phyloP scores from a whole-genome alignment of 2,329 filamentous ascomycete species.

The Tolypocladium nubicola region DNA sequence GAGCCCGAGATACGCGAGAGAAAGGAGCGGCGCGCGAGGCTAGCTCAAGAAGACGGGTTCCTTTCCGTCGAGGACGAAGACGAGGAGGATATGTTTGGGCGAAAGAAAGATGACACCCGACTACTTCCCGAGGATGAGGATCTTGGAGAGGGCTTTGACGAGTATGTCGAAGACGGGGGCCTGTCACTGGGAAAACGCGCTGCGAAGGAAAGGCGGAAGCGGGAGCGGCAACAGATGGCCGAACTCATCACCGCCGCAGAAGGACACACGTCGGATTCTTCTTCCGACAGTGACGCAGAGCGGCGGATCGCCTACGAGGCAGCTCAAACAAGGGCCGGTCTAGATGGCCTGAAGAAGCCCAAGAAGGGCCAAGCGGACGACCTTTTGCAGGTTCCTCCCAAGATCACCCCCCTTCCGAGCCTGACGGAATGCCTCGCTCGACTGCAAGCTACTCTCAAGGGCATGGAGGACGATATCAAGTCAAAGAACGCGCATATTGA shows the following conservation, averaged over 20 bases:
- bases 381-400: slow-evolving; percentile 51
- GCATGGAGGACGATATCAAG: slow-evolving; percentile 53
- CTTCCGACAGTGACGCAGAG: slow-evolving; percentile 60
- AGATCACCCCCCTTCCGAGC: slow-evolving; percentile 68
- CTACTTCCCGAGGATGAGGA: slow-evolving; percentile 83
- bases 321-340: slow-evolving; percentile 76
- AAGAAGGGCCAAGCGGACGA: slow-evolving; percentile 21
- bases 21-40: slow-evolving; percentile 75
- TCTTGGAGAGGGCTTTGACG: slow-evolving; percentile 85
- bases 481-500: slow-evolving; percentile 53
- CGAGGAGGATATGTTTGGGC: slow-evolving; percentile 22
- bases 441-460: slow-evolving; percentile 49
- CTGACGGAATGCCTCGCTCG: slow-evolving; percentile 56
- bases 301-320: slow-evolving; percentile 76
- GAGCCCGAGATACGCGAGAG: slow-evolving; percentile 82
- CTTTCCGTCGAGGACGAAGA: slow-evolving; percentile 53
- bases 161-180: slow-evolving; percentile 76
- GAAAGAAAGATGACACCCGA: slow-evolving; percentile 57
- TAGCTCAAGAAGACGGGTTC: slow-evolving; percentile 60
- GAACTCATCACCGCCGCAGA: slow-evolving; percentile 76
- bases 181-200: slow-evolving; percentile 71
- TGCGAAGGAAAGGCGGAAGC: slow-evolving; percentile 57
- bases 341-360: slow-evolving; percentile 56
- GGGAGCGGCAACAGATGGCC: slow-evolving; percentile 67
- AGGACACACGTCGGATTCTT: slow-evolving; percentile 49